Conservation (phyloP, 2,329 filamentous ascomycete genomes). For the Epichloe sibirici region DNA sequence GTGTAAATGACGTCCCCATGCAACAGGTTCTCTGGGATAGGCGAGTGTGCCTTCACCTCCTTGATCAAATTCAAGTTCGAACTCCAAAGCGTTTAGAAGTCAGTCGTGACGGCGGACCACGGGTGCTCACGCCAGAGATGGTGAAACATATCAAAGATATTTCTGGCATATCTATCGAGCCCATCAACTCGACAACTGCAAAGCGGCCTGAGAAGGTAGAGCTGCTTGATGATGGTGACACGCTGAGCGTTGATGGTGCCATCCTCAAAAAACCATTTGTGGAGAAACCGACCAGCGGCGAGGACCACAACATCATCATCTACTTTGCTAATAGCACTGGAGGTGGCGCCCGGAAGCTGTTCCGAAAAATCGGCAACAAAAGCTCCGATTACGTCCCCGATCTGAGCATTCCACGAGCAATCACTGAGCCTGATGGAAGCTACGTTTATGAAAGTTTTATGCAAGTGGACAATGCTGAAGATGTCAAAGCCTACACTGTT, state of each 20-base stretch:
- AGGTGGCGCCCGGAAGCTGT: slow-evolving; percentile 81
- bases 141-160: slow-evolving; percentile 68
- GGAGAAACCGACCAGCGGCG: slow-evolving; percentile 94
- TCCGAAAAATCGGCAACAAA: slow-evolving; percentile 97
- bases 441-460: slow-evolving; percentile 98
- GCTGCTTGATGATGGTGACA: slow-evolving; percentile 81
- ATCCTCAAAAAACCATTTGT: slow-evolving; percentile 86
- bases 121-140: slow-evolving; percentile 64
- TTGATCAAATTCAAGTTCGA: slow-evolving; percentile 81
- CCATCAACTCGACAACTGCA: slow-evolving; percentile 48
- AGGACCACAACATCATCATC: slow-evolving; percentile 98
- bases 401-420: slow-evolving; percentile 63
- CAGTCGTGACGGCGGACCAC: slow-evolving; percentile 82
- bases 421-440: slow-evolving; percentile 69
- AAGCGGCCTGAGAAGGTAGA: slow-evolving; percentile 64
- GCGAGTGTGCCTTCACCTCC: slow-evolving; percentile 72
- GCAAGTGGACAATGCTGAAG: slow-evolving; percentile 90
- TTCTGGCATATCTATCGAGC: slow-evolving; percentile 64
- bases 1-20: slow-evolving; percentile 95
- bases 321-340: slow-evolving; percentile 84
- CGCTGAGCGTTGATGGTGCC: slow-evolving; percentile 74
- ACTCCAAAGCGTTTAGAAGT: slow-evolving; percentile 84
- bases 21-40: slow-evolving; percentile 96
- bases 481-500: slow-evolving; percentile 97
- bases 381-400: slow-evolving; percentile 86